Evolutionary conservation across 805 yeast genomes (phyloP).

Genomic region (Pichia kluyveri): DNA sequence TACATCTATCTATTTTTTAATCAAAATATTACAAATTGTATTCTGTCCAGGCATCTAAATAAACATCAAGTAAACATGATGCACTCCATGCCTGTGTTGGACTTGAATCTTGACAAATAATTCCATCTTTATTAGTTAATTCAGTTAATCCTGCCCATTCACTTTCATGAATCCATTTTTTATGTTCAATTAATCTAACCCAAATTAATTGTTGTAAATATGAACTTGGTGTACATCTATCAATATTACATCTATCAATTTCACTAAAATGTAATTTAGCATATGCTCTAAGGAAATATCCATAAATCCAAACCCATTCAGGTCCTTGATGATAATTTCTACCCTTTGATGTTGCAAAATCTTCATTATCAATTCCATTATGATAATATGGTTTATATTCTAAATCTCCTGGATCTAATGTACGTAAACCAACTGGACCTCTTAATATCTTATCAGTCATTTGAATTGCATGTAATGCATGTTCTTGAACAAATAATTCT

Average conservation of each 20-base stretch:
- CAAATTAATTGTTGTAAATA: constrained; percentile 52
- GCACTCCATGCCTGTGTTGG: constrained; percentile 98
- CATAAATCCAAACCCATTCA: constrained; percentile 93
- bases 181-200: constrained; percentile 53
- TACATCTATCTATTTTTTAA: too few species aligned
- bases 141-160: constrained; percentile 94
- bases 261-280: constrained; percentile 38
- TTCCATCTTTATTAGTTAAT: constrained; percentile 83
- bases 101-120: constrained; percentile 72
- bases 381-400: constrained; percentile 86
- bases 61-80: constrained; percentile 75
- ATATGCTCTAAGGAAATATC: constrained; percentile 79
- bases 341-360: constrained; percentile 91
- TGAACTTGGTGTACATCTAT: constrained; percentile 31
- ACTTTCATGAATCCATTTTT: constrained; percentile 61
- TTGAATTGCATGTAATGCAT: constrained; percentile 57
- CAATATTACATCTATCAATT: neutral
- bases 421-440: constrained; percentile 88
- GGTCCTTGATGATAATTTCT: constrained; percentile 98
- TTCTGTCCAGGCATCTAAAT: constrained; percentile 46
- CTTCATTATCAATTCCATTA: constrained; percentile 71
- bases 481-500: constrained; percentile 60
- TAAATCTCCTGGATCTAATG: constrained; percentile 86
- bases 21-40: neutral
- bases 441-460: constrained; percentile 66